These are phyloP conservation scores for Panaeolus cyanescens DNA, from an alignment of 768 basidiomycete genomes.

Conservation along the genomic window DNA sequence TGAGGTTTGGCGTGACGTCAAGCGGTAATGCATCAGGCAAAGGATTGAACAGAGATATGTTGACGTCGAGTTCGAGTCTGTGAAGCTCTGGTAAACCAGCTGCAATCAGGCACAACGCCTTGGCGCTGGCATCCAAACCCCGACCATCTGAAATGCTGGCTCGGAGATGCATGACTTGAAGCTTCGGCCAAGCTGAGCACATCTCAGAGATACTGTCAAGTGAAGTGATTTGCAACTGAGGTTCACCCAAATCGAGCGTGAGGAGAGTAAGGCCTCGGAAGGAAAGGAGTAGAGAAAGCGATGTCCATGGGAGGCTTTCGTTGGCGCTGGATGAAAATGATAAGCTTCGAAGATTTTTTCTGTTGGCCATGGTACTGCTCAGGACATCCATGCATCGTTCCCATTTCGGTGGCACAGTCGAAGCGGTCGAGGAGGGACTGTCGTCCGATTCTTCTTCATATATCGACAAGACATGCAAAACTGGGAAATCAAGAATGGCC, in stretches of 20 bases:
- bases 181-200: not conserved
- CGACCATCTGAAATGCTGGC: too few species aligned
- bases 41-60: not conserved
- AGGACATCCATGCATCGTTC: not conserved
- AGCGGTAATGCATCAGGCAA: not conserved
- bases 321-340: not conserved
- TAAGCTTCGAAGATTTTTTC: not conserved
- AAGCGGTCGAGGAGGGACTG: too few species aligned
- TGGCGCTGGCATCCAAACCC: not conserved
- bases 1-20: not conserved
- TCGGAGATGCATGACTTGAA: not conserved
- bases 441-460: not conserved
- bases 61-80: not conserved
- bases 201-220: not conserved
- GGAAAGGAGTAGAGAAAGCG: not conserved
- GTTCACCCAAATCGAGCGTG: not conserved
- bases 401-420: not conserved
- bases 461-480: not conserved
- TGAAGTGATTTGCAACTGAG: not conserved
- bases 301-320: not conserved
- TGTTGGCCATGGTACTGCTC: not conserved
- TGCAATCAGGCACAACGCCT: not conserved
- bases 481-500: not conserved
- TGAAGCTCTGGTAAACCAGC: not conserved
- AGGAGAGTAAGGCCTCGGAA: not conserved